These are phyloP conservation scores for Rhododendron ferrugineum DNA, from an alignment of 148 eudicot species.

Conservation along the genomic window DNA sequence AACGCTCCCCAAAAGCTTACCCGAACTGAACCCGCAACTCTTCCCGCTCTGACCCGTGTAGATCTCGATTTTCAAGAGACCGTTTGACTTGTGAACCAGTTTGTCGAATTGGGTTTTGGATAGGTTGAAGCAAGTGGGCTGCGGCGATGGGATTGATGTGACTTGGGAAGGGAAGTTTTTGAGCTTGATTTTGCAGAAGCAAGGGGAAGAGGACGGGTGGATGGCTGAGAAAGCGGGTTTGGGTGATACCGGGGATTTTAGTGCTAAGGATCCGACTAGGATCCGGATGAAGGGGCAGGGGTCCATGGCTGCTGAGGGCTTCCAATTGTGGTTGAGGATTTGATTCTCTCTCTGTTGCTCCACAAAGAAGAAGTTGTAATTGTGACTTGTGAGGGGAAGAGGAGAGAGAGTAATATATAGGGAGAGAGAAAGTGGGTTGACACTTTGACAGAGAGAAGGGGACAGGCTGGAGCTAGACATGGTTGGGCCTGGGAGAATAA, in stretches of 20 bases:
- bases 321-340: neutral
- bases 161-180: slow-evolving; percentile 38
- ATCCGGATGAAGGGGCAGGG: slow-evolving; percentile 71
- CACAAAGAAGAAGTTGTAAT: neutral
- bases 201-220: slow-evolving; percentile 11
- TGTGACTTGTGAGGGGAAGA: neutral
- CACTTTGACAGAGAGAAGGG: neutral
- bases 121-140: slow-evolving; percentile 46
- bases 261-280: slow-evolving; percentile 42
- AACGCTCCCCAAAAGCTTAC: slow-evolving; percentile 51
- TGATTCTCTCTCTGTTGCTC: neutral
- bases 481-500: neutral
- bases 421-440: neutral
- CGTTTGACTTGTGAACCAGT: slow-evolving; percentile 15
- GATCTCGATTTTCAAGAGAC: slow-evolving; percentile 31
- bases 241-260: slow-evolving; percentile 23
- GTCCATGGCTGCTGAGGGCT: slow-evolving; percentile 35
- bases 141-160: slow-evolving; percentile 20
- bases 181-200: slow-evolving; percentile 52
- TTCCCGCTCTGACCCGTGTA: slow-evolving; percentile 25
- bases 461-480: neutral
- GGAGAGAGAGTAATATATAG: neutral
- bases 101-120: slow-evolving; percentile 47
- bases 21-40: slow-evolving; percentile 26
- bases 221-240: slow-evolving; percentile 5